Evolutionary conservation across 192 early-diverging fungal species (phyloP).

Genomic region (Backusella macrospora): DNA sequence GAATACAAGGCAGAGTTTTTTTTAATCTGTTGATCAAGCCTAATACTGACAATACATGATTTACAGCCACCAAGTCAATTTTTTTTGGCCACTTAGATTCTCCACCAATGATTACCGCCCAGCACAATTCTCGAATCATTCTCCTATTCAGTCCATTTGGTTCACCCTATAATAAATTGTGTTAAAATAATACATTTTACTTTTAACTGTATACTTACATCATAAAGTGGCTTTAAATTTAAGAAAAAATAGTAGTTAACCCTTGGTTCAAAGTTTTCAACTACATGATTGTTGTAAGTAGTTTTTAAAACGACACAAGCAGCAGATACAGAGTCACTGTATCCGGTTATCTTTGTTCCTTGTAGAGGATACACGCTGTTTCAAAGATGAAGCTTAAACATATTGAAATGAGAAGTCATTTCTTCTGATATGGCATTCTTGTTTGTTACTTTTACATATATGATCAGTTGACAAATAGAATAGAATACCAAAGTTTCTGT

Average conservation of each 20-base stretch:
- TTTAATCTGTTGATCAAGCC: neutral
- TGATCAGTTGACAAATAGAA: neutral
- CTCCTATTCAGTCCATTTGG: neutral
- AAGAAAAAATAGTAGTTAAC: neutral
- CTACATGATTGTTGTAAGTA: no score
- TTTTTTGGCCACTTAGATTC: neutral
- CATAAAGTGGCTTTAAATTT: neutral
- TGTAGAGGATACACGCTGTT: neutral
- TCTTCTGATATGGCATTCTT: neutral
- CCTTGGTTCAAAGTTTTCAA: neutral
- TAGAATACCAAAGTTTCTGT: neutral
- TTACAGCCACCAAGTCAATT: neutral
- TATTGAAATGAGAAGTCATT: neutral
- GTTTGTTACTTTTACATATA: neutral
- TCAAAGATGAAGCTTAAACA: neutral
- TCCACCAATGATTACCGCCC: neutral
- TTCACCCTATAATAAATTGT: neutral
- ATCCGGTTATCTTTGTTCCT: no score
- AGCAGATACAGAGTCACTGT: no score
- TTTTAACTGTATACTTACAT: neutral
- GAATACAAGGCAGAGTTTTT: neutral
- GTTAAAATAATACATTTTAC: neutral
- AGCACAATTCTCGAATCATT: neutral
- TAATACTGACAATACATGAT: neutral
- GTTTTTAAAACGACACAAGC: no score